These are phyloP conservation scores for Magnaporthiopsis rhizophila DNA, from an alignment of 2,329 filamentous ascomycete genomes.

Conservation along the genomic window DNA sequence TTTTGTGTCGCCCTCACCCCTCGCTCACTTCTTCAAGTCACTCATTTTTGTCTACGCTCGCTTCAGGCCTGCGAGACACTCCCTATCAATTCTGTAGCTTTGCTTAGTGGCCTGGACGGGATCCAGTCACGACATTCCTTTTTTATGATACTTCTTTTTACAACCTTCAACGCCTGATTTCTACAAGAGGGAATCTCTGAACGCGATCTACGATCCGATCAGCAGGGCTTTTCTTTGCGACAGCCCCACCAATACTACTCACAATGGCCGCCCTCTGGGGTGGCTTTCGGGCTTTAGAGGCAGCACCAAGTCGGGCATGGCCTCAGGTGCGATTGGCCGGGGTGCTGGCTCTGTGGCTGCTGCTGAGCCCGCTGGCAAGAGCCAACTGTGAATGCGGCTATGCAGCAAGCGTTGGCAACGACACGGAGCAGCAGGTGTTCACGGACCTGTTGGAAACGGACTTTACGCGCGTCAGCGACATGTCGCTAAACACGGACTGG, in stretches of 20 bases:
- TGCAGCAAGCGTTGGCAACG: constrained; percentile 39
- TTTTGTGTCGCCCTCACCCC: background rate
- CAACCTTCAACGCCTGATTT: background rate
- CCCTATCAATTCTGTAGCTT: background rate
- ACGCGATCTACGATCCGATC: background rate
- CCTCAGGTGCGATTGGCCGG: constrained; percentile 4
- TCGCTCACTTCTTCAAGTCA: background rate
- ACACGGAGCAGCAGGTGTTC: constrained; percentile 41
- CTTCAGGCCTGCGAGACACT: background rate
- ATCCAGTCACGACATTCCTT: background rate
- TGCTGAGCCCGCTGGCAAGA: constrained; percentile 13
- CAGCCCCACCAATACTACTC: background rate
- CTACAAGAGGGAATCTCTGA: background rate
- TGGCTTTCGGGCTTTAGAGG: no score
- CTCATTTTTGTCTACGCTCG: background rate
- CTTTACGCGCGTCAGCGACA: constrained; percentile 49
- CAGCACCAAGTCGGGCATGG: background rate
- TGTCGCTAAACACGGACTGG: constrained; percentile 53
- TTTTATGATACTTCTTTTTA: background rate
- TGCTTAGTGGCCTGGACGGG: background rate
- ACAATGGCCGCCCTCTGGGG: background rate
- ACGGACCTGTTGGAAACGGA: constrained; percentile 66
- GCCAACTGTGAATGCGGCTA: constrained; percentile 68
- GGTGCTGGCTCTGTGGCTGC: constrained; percentile 12
- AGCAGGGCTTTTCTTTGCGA: background rate